These are phyloP conservation scores for Trichoderma breve DNA, from an alignment of 2,329 filamentous ascomycete species.

Conservation along the genomic window DNA sequence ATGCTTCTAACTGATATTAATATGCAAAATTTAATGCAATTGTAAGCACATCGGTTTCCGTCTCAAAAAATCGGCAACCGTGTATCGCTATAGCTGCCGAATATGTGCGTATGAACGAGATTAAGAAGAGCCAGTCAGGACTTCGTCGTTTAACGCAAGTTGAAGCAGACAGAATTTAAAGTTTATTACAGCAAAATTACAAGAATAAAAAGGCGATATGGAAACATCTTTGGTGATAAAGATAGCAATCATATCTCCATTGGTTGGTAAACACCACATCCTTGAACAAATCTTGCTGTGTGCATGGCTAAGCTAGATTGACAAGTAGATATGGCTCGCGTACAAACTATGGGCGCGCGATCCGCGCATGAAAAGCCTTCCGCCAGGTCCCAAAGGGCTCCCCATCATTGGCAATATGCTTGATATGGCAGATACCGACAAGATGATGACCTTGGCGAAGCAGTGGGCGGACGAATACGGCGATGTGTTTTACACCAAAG, in stretches of 20 bases:
- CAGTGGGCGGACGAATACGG: conserved; percentile 54
- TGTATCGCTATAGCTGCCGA: background rate
- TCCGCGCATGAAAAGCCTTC: conserved; percentile 6
- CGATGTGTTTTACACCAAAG: conserved; percentile 50
- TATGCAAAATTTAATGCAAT: background rate
- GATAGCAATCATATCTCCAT: background rate
- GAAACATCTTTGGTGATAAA: background rate
- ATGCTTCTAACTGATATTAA: background rate
- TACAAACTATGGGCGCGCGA: conserved; percentile 8
- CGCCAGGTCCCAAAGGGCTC: conserved; percentile 26
- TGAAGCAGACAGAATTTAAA: background rate
- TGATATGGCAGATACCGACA: conserved; percentile 31
- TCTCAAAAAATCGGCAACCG: background rate
- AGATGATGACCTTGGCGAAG: conserved; percentile 31
- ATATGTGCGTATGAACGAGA: background rate
- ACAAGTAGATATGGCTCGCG: background rate
- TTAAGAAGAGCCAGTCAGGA: background rate
- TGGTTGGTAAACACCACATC: background rate
- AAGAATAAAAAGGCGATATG: too few species aligned
- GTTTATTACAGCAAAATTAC: rapidly evolving
- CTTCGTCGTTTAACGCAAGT: background rate
- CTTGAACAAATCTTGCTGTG: background rate
- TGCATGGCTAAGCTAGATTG: background rate
- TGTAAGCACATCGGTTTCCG: background rate
- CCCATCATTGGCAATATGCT: conserved; percentile 25